Evolutionary conservation across 352 stramenopile species (phyloP).

Genomic region (Pythium vanterpoolii): DNA sequence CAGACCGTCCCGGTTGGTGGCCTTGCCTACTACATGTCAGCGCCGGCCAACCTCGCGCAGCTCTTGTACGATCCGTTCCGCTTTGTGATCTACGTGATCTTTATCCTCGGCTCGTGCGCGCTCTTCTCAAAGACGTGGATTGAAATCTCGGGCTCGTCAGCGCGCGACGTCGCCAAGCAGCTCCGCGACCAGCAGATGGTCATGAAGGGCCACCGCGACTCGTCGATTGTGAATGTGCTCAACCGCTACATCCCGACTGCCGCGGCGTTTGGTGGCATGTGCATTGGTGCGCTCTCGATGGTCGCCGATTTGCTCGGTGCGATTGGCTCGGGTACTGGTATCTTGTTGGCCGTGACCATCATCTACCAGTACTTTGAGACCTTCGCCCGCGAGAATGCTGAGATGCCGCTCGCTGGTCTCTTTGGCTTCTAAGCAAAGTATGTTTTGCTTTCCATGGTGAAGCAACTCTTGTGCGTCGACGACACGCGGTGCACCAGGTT

Average conservation of each 20-base stretch:
- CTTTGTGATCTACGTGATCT: constrained; percentile 98
- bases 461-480: constrained; percentile 7
- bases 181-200: constrained; percentile 99
- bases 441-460: constrained; percentile 1
- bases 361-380: constrained; percentile 99
- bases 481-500: not conserved
- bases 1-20: constrained; percentile 96
- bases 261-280: constrained; percentile 99
- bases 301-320: constrained; percentile 98
- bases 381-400: constrained; percentile 93
- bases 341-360: constrained; percentile 99
- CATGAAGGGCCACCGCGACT: constrained; percentile 99
- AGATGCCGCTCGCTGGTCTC: constrained; percentile 72
- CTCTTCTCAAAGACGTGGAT: constrained; percentile 99
- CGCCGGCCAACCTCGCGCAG: constrained; percentile 93
- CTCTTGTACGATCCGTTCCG: constrained; percentile 99
- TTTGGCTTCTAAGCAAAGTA: constrained; percentile 84
- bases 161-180: constrained; percentile 98
- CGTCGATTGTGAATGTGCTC: constrained; percentile 96
- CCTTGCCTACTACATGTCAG: constrained; percentile 98
- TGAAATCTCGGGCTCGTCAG: constrained; percentile 97
- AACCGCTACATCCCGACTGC: constrained; percentile 99
- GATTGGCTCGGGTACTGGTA: constrained; percentile 98
- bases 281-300: constrained; percentile 98
- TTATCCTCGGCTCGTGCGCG: constrained; percentile 98